A percentile compares a stretch with the other conserved stretches of the same genome.
These are phyloP conservation scores for Vaccinium myrtillus DNA, from an alignment of 148 eudicot species.

Conservation along the genomic window DNA sequence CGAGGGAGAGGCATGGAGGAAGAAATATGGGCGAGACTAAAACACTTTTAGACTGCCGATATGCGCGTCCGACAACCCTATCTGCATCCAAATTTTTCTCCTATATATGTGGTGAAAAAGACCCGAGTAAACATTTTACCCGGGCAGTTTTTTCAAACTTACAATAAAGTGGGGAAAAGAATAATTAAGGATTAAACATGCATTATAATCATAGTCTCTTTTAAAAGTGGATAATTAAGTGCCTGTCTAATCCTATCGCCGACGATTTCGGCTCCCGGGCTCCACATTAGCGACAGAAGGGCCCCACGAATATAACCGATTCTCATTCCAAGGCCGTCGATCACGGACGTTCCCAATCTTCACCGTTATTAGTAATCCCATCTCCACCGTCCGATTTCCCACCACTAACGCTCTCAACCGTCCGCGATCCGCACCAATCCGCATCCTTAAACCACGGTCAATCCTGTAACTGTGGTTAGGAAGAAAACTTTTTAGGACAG, in stretches of 20 bases:
- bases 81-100: too few relatives aligned
- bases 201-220: too few relatives aligned
- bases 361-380: background rate
- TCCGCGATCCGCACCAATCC: background rate
- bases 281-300: background rate
- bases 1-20: too few relatives aligned
- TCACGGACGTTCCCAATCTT: background rate
- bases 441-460: background rate
- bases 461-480: background rate
- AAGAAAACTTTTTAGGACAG: background rate
- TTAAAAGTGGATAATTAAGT: background rate
- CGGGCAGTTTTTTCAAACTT: background rate
- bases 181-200: background rate
- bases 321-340: background rate
- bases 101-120: too few relatives aligned
- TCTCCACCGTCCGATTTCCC: background rate
- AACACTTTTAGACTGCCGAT: too few relatives aligned
- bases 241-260: background rate
- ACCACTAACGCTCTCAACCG: background rate
- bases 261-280: background rate
- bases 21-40: too few relatives aligned
- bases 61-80: too few relatives aligned
- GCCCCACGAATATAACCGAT: background rate
- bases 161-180: background rate
- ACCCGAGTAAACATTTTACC: too few relatives aligned